Evolutionary conservation across 202 grass and related monocot species (phyloP).

Genomic region (Cymbopogon flexuosus): DNA sequence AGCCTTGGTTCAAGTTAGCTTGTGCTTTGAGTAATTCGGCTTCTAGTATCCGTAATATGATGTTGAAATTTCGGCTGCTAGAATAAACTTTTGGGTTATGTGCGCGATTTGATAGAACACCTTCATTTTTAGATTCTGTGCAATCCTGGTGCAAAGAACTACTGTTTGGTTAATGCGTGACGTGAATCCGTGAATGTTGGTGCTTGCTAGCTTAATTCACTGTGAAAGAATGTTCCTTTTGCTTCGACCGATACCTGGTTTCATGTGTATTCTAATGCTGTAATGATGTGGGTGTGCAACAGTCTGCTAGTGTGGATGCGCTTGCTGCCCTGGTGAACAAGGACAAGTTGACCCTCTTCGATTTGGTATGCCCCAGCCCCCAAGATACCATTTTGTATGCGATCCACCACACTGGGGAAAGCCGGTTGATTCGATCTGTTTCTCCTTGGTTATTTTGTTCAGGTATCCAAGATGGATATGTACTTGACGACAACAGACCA

Average conservation of each 20-base stretch:
- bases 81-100: background rate
- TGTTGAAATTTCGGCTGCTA: background rate
- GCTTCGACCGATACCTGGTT: conserved; percentile 3
- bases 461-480: conserved; percentile 89
- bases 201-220: background rate
- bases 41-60: background rate
- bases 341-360: conserved; percentile 57
- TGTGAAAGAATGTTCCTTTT: background rate
- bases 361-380: conserved; percentile 47
- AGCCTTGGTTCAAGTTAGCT: background rate
- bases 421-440: background rate
- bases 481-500: conserved; percentile 83
- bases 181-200: background rate
- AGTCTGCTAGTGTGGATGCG: conserved; percentile 51
- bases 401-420: background rate
- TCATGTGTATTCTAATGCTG: conserved; percentile 10
- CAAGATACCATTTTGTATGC: background rate
- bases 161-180: background rate
- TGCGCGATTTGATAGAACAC: no score
- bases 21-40: background rate
- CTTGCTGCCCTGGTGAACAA: conserved; percentile 67
- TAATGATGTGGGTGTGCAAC: conserved; percentile 25
- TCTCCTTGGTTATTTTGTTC: conserved; percentile 29
- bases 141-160: background rate
- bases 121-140: background rate